A percentile compares a stretch with the other conserved stretches of the same genome.
These are phyloP conservation scores for Ophiostoma triangulosporum DNA, from an alignment of 2,329 filamentous ascomycete species.

Conservation along the genomic window DNA sequence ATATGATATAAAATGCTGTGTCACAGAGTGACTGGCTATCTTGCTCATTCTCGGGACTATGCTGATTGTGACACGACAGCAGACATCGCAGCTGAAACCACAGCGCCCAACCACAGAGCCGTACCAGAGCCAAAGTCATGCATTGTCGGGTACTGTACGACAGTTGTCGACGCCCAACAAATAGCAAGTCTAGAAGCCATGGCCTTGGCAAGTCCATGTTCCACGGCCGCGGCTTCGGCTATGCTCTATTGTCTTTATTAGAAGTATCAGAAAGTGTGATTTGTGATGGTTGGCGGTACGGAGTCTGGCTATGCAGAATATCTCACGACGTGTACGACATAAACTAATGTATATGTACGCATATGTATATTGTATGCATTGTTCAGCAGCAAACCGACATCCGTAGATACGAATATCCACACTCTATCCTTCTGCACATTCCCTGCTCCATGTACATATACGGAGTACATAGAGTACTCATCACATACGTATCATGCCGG, in stretches of 20 bases:
- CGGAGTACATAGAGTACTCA: no score
- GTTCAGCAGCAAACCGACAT: no score
- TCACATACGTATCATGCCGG: no score
- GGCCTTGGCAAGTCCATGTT: not conserved
- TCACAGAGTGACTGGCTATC: no score
- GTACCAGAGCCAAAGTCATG: not conserved
- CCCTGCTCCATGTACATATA: no score
- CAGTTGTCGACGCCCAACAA: not conserved
- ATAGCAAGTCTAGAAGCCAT: not conserved
- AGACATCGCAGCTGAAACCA: not conserved
- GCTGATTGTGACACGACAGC: not conserved
- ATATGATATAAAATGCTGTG: no score
- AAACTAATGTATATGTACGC: no score
- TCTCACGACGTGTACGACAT: no score
- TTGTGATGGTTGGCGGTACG: no score
- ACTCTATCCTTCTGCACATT: not conserved
- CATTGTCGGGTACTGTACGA: not conserved
- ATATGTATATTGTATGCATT: not conserved
- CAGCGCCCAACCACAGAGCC: not conserved
- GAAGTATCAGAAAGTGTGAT: not conserved
- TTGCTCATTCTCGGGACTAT: no score
- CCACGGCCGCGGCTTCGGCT: not conserved
- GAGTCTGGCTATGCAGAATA: no score
- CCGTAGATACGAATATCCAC: no score
- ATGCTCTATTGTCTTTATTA: not conserved